Base-by-base conservation (phyloP, 148 eudicot species). In the Rhododendron ovatum region DNA sequence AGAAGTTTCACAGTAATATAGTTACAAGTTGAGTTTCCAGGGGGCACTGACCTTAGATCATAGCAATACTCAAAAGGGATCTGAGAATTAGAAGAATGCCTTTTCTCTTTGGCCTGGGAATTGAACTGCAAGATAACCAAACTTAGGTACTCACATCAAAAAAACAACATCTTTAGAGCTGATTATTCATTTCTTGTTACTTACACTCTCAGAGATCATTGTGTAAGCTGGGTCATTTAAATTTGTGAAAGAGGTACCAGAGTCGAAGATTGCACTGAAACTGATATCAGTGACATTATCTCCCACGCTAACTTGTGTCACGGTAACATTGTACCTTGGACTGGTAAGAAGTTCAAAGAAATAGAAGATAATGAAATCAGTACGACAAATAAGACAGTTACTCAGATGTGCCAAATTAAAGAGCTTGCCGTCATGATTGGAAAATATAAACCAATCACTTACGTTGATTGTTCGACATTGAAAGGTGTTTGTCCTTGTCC, bases 211-310 rank as follows among this genome's bases (percentile, higher is more conserved):
- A 14, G 94, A 57, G 22, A 97, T 51, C 89, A 88, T 67, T 48
- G 94, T 83, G 88, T 94, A 97, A 59, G 94, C 96, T 10, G 99
- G 98, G 53, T 93, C 96, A 71, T 87, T 88, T 89, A 97, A 88
- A 74, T 89, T 87, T 61, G 99, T 94, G 84, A 95, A 95, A 82
- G 99, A 97, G 87, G 99, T 92, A 82, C 98, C 98, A 55, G 96
- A 87, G 92, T 97, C 99, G 30, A 95, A 91, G 61, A 97, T 91
- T 63, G 91, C 98, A 75, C 85, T 43, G 75, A 92, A 80, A 50
- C 86, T 83, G 51, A 90, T 73, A 81, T 89, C 86, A 35, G 91
- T 91, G 85, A 87, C 87, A 35, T 94, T 92, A 55, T 53, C 48
- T 39, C 91, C 98, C 84, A 93, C 94, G 78, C 71, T 63, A 63